phyloP scores from a whole-genome alignment of 176 grass and related monocot genomes.

The Cenchrus fungigraminus region DNA sequence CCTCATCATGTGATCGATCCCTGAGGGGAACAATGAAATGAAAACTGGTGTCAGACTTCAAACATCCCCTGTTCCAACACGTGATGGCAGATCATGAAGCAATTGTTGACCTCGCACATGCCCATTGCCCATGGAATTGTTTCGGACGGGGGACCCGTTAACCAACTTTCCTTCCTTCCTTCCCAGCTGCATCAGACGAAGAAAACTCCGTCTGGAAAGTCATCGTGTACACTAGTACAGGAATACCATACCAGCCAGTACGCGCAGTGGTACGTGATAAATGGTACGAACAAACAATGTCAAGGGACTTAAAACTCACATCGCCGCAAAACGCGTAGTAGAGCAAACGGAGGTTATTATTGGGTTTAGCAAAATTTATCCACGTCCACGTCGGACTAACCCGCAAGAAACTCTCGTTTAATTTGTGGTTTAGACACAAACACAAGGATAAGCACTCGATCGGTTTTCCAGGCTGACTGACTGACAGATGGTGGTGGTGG shows the following conservation, averaged over 20 bases:
- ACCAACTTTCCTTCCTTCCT: background rate
- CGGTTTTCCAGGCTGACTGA: background rate
- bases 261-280: background rate
- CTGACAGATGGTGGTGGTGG: background rate
- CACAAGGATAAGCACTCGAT: background rate
- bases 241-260: background rate
- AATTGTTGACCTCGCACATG: constrained; percentile 12
- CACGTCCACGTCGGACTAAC: constrained; percentile 39
- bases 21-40: background rate
- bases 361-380: background rate
- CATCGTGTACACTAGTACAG: background rate
- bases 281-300: background rate
- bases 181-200: background rate
- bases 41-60: constrained; percentile 6
- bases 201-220: background rate
- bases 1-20: background rate
- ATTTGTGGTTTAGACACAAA: constrained; percentile 21
- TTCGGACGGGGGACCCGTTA: background rate
- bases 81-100: constrained; percentile 19
- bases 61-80: background rate
- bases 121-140: background rate
- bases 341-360: background rate
- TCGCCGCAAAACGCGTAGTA: background rate
- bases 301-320: background rate
- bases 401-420: constrained; percentile 36